Percentiles rank a stretch among this genome's conserved stretches.
Conservation (phyloP, 176 grass and related monocot genomes). For the Pontederia crassipes region DNA sequence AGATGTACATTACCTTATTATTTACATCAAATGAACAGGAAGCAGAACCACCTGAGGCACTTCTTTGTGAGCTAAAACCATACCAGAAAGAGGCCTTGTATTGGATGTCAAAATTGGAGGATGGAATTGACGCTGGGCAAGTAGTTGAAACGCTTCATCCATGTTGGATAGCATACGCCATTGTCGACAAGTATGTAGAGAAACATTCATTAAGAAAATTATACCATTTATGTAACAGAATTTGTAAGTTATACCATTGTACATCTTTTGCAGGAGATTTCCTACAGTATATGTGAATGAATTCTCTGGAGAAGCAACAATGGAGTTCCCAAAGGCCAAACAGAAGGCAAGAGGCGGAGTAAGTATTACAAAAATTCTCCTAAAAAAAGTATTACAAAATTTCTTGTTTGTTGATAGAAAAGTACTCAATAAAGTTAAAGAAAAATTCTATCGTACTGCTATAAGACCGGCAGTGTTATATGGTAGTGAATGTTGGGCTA, state of each 20-base stretch:
- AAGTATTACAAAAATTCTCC: conserved; percentile 21
- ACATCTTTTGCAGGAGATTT: conserved; percentile 44
- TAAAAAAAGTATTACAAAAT: not conserved
- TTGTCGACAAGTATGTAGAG: conserved; percentile 52
- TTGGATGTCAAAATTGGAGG: conserved; percentile 90
- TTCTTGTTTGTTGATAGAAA: not conserved
- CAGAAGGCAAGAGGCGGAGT: conserved; percentile 65
- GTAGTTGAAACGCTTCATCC: conserved; percentile 62
- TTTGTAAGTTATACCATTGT: not conserved
- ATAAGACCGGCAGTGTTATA: too few species aligned
- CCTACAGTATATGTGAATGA: conserved; percentile 66
- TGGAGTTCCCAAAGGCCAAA: conserved; percentile 59
- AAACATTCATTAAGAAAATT: too few species aligned
- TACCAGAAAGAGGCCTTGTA: conserved; percentile 90
- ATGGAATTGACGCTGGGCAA: conserved; percentile 37
- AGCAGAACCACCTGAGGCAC: conserved; percentile 59
- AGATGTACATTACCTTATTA: not conserved
- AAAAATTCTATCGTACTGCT: too few species aligned
- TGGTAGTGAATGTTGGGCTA: too few species aligned
- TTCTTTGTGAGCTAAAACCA: conserved; percentile 56
- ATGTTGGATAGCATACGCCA: conserved; percentile 69
- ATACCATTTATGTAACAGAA: not conserved
- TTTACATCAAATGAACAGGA: conserved; percentile 29
- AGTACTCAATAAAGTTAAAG: too few species aligned
- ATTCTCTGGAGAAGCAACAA: conserved; percentile 72